phyloP scores from a whole-genome alignment of 2,329 filamentous ascomycete species.

The Stenocarpella maydis region DNA sequence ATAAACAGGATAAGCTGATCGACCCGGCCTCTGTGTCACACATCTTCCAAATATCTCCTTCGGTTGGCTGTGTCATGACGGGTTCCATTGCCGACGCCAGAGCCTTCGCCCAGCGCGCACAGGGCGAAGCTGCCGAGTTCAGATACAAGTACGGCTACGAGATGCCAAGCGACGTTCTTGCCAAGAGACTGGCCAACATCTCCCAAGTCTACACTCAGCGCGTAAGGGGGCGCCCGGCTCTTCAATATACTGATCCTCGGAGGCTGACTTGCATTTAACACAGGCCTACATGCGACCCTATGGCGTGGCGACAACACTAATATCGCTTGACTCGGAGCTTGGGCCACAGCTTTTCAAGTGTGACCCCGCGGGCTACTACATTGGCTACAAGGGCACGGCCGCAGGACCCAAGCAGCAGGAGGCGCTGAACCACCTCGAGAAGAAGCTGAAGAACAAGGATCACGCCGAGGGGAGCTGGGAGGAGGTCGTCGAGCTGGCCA shows the following conservation, averaged over 20 bases:
- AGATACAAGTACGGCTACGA: slow-evolving; percentile 99
- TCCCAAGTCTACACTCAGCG: slow-evolving; percentile 99
- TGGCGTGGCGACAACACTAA: slow-evolving; percentile 92
- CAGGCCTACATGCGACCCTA: slow-evolving; percentile 97
- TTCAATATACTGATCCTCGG: slow-evolving; percentile 20
- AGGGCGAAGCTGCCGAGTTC: slow-evolving; percentile 96
- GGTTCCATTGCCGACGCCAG: slow-evolving; percentile 97
- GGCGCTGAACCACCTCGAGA: slow-evolving; percentile 97
- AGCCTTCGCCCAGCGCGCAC: slow-evolving; percentile 89
- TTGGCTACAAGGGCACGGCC: slow-evolving; percentile 97
- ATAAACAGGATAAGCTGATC: slow-evolving; percentile 91
- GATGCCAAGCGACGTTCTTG: slow-evolving; percentile 97
- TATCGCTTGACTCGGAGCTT: slow-evolving; percentile 90
- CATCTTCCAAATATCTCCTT: slow-evolving; percentile 95
- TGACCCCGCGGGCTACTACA: slow-evolving; percentile 97
- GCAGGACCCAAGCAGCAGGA: slow-evolving; percentile 99
- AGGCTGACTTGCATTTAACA: slow-evolving; percentile 31
- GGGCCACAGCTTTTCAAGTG: slow-evolving; percentile 98
- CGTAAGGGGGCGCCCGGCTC: slow-evolving; percentile 58
- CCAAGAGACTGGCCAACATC: slow-evolving; percentile 98
- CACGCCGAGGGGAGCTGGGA: slow-evolving; percentile 91
- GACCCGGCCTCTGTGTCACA: slow-evolving; percentile 96
- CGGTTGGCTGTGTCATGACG: slow-evolving; percentile 97
- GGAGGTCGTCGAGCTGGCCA: slow-evolving; percentile 96
- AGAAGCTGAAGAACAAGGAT: slow-evolving; percentile 99